Percentiles rank a stretch among this genome's conserved stretches.
Evolutionary conservation across 2,329 filamentous ascomycete species (phyloP).

Genomic region (Monosporascus cannonballus): DNA sequence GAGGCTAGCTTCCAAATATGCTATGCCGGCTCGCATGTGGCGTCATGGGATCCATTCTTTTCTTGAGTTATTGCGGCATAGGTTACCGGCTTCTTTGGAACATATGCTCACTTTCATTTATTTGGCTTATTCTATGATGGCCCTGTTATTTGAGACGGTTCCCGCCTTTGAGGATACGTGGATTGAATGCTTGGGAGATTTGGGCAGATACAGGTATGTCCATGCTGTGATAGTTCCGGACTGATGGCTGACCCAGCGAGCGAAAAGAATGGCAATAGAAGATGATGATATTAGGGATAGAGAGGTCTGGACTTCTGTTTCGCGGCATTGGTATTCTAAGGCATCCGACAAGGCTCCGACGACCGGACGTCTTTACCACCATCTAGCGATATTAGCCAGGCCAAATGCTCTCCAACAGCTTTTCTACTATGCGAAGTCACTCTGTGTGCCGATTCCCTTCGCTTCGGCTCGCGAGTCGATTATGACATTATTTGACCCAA

Average conservation of each 20-base stretch:
- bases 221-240: background rate
- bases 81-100: conserved; percentile 70
- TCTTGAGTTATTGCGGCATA: conserved; percentile 67
- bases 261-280: conserved; percentile 75
- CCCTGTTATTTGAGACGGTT: conserved; percentile 78
- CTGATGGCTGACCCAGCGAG: conserved; percentile 8
- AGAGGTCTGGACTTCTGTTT: conserved; percentile 77
- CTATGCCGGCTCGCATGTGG: conserved; percentile 94
- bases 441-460: conserved; percentile 65
- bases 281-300: conserved; percentile 69
- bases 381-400: conserved; percentile 72
- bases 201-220: conserved; percentile 60
- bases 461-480: conserved; percentile 62
- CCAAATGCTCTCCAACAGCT: conserved; percentile 66
- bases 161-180: conserved; percentile 79
- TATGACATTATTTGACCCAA: conserved; percentile 60
- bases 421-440: conserved; percentile 64
- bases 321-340: conserved; percentile 77
- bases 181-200: conserved; percentile 87
- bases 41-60: conserved; percentile 84
- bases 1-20: conserved; percentile 70
- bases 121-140: conserved; percentile 84
- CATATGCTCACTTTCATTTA: conserved; percentile 92
- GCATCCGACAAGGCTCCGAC: conserved; percentile 71
- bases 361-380: conserved; percentile 78